A percentile compares a stretch with the other conserved stretches of the same genome.
phyloP scores from a whole-genome alignment of 176 grass and related monocot genomes.

The Avena sativa region DNA sequence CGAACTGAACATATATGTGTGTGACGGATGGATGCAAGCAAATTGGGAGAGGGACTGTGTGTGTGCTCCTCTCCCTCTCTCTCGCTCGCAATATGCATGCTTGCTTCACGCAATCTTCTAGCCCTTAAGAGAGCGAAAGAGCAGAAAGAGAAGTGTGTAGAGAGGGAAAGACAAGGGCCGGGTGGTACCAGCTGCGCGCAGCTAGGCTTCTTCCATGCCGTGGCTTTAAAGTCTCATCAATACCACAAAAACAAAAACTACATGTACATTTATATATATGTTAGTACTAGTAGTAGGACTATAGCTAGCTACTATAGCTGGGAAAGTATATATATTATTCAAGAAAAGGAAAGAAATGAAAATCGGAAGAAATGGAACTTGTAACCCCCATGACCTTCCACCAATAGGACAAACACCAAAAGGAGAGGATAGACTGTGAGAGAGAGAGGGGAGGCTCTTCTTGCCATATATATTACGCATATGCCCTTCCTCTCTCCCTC shows the following conservation, averaged over 20 bases:
- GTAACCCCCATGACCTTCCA: slow-evolving; percentile 68
- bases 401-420: slow-evolving; percentile 72
- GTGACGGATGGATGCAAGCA: slow-evolving; percentile 40
- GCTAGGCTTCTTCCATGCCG: slow-evolving; percentile 68
- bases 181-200: slow-evolving; percentile 53
- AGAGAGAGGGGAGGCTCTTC: neutral
- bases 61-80: neutral
- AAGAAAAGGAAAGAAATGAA: neutral
- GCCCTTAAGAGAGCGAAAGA: slow-evolving; percentile 61
- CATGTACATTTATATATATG: slow-evolving; percentile 10
- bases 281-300: slow-evolving; percentile 13
- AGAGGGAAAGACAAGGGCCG: slow-evolving; percentile 39
- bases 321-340: neutral
- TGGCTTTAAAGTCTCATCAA: slow-evolving; percentile 99
- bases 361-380: slow-evolving; percentile 46
- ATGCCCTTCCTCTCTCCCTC: slow-evolving; percentile 25
- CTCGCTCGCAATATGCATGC: slow-evolving; percentile 47
- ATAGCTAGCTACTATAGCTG: too few species aligned
- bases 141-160: slow-evolving; percentile 58
- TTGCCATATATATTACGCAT: slow-evolving; percentile 39
- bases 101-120: slow-evolving; percentile 99
- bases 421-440: neutral
- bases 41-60: slow-evolving; percentile 46
- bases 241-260: slow-evolving; percentile 71
- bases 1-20: neutral